Base-by-base conservation (phyloP, 2,329 filamentous ascomycete species). In the Coniochaeta sp. region DNA sequence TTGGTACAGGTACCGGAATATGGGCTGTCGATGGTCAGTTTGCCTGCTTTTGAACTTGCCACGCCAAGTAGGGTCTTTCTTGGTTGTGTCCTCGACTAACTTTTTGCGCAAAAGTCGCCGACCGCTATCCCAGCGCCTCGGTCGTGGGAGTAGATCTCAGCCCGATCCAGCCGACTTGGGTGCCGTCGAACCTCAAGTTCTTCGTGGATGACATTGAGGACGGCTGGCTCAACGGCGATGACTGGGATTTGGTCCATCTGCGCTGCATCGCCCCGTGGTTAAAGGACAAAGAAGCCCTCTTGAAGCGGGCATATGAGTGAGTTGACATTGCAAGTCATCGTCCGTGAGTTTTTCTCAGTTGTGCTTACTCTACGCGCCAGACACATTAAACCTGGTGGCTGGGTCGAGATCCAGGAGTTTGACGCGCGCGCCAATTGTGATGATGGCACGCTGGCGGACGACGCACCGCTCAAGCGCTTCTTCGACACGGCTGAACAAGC, bases 201-300 rank as follows among this genome's bases (percentile, higher is more conserved):
- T 72, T 81, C 67, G 74, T 84, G 4, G 82, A 84, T 61, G 81
- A 84, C 61, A 74, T 80, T 24, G 81, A 85, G 67, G 78, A 77
- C 60, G 73, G 77, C 6, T 85, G 81, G 82, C 66, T 82, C 16
- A 76, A 82, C 62, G 79, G 79, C 9, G 76, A 82, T 61, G 75
- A 79, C 58, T 86, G 84, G 60, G 82, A 86, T 66, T 83, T 82
- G 61, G 77, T 86, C 31, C 83, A 86, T 66, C 78, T 81, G 72
- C 79, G 78, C 2, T 79, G 52, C 26, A 55, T 55, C 52, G n/a
- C 26, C 8, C 52, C 52, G 14, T 55, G 52, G 52, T 28, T 85
- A 58, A 78, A 75, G 55, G 75, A 84, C 64, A 84, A 81, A 80
- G 73, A 72, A 2, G 72, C 66, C 16, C 66, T 84, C 0, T 74